Evolutionary conservation across 208 protist species (phyloP).

Genomic region (Leishmania turanica): DNA sequence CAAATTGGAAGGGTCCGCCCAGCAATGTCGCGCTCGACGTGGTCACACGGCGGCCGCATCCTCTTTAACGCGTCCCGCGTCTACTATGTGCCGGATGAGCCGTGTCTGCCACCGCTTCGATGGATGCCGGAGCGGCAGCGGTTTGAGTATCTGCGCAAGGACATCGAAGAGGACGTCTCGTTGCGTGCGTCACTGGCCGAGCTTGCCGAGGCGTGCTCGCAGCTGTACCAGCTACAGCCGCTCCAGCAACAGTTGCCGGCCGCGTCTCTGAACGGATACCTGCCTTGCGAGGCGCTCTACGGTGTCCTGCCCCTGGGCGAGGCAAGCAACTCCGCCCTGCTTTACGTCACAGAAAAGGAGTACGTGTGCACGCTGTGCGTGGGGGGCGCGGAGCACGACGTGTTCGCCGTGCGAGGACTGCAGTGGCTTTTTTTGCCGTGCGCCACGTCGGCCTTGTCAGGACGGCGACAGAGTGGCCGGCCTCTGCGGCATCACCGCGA

Average conservation of each 20-base stretch:
- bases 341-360: constrained; percentile 61
- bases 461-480: background rate
- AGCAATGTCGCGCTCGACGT: constrained; percentile 17
- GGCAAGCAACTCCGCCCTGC: constrained; percentile 45
- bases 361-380: constrained; percentile 35
- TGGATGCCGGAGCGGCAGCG: constrained; percentile 49
- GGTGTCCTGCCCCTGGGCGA: constrained; percentile 63
- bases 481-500: background rate
- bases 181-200: constrained; percentile 25
- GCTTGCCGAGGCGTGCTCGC: constrained; percentile 22
- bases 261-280: constrained; percentile 19
- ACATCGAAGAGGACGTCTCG: constrained; percentile 40
- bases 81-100: constrained; percentile 41
- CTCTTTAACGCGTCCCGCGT: constrained; percentile 30
- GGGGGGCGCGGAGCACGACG: constrained; percentile 30
- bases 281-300: constrained; percentile 67
- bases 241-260: constrained; percentile 17
- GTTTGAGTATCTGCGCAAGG: constrained; percentile 38
- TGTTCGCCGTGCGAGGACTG: constrained; percentile 54
- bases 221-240: constrained; percentile 13
- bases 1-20: background rate
- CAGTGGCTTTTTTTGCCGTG: constrained; percentile 58
- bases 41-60: constrained; percentile 28
- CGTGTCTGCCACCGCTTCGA: constrained; percentile 32
- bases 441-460: constrained; percentile 10